Evolutionary conservation across 495 filamentous ascomycete genomes (phyloP).

Genomic region (Staphylotrichum tortipilum): DNA sequence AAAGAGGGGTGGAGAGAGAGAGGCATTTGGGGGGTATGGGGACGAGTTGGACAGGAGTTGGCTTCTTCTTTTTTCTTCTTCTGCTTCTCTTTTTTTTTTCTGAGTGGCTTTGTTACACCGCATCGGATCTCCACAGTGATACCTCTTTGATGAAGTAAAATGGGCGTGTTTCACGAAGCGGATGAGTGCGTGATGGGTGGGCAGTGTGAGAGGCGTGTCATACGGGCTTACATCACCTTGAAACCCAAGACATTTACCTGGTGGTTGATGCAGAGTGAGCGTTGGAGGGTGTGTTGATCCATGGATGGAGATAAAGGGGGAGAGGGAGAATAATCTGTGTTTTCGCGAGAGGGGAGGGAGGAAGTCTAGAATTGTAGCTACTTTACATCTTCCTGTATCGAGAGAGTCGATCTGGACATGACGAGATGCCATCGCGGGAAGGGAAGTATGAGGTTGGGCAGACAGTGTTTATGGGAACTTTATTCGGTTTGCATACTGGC

Average conservation of each 20-base stretch:
- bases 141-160: constrained; percentile 29
- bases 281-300: neutral
- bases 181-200: too few species aligned
- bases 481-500: neutral
- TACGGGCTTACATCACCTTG: neutral
- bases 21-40: too few species aligned
- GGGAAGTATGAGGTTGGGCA: neutral
- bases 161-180: constrained; percentile 10
- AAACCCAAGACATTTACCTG: too few species aligned
- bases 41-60: constrained; percentile 10
- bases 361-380: neutral
- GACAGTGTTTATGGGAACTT: neutral
- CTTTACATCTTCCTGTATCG: neutral
- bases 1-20: constrained; percentile 14
- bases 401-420: neutral
- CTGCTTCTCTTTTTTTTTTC: too few species aligned
- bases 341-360: neutral
- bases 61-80: constrained; percentile 22
- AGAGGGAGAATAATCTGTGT: neutral
- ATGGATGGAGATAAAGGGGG: neutral
- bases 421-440: constrained; percentile 3
- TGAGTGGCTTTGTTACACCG: too few species aligned
- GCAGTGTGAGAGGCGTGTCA: constrained; percentile 10
- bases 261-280: too few species aligned
- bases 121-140: constrained; percentile 29